Evolutionary conservation across 371 early-diverging fungal species (phyloP).

Genomic region (Mucor sp.): DNA sequence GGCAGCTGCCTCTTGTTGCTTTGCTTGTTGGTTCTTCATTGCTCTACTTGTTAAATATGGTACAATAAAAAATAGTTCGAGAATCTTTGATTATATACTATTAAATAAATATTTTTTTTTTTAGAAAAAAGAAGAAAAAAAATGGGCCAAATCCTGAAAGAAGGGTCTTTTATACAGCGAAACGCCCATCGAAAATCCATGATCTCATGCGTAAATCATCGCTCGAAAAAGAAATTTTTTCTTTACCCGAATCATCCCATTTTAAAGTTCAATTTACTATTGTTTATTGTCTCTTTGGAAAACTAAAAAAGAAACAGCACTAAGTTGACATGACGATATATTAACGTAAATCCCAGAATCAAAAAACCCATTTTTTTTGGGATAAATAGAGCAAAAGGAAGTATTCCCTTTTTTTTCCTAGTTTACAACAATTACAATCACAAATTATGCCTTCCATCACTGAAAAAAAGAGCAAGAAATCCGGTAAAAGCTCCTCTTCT

Average conservation of each 20-base stretch:
- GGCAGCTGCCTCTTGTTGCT: conserved; percentile 12
- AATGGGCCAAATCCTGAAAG: not conserved
- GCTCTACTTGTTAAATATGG: conserved; percentile 22
- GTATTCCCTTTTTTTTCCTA: conserved; percentile 6
- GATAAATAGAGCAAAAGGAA: not conserved
- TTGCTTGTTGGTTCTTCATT: conserved; percentile 22
- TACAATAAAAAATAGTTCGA: conserved; percentile 25
- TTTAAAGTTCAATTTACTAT: not conserved
- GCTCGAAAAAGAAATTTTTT: not conserved
- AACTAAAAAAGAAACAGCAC: not conserved
- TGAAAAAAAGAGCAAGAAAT: conserved; percentile 1
- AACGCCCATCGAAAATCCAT: not conserved
- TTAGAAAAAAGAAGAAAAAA: not conserved
- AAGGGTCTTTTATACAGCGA: not conserved
- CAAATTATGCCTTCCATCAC: not conserved
- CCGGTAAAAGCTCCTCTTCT: not conserved
- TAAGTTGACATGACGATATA: conserved; percentile 1
- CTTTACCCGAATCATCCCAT: not conserved
- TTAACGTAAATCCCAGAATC: not conserved
- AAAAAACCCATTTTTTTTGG: not conserved
- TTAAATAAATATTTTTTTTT: not conserved
- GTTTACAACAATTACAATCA: not conserved
- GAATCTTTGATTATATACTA: conserved; percentile 10
- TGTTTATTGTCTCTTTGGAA: not conserved
- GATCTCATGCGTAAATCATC: conserved; percentile 20